Percentiles rank a stretch among this genome's conserved stretches.
phyloP scores from a whole-genome alignment of 176 grass and related monocot species.

The Musa schizocarpa region DNA sequence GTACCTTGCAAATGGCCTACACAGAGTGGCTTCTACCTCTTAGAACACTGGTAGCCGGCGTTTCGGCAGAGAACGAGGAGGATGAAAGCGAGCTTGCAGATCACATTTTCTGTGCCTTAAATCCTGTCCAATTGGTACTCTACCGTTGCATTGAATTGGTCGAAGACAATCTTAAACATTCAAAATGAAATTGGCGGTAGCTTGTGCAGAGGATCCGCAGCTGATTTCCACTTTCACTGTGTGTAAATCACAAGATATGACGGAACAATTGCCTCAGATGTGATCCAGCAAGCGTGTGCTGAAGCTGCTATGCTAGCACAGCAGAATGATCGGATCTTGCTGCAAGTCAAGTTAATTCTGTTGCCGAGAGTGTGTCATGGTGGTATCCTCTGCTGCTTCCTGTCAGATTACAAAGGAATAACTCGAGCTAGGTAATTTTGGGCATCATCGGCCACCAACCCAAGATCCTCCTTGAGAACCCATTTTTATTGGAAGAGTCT shows the following conservation, averaged over 20 bases:
- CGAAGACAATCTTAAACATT: constrained; percentile 45
- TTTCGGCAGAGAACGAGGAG: constrained; percentile 38
- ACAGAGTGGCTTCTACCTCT: constrained; percentile 76
- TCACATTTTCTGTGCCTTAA: constrained; percentile 44
- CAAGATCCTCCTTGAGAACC: too few species aligned
- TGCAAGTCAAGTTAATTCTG: too few species aligned
- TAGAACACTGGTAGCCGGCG: constrained; percentile 29
- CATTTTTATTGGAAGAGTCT: too few species aligned
- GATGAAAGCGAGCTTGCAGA: constrained; percentile 25
- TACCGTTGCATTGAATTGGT: constrained; percentile 76
- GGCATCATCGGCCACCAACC: too few species aligned
- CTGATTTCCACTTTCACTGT: neutral
- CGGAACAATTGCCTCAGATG: neutral
- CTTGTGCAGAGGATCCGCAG: neutral
- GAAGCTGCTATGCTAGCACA: neutral
- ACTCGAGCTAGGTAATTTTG: too few species aligned
- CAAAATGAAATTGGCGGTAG: neutral
- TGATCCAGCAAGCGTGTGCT: neutral
- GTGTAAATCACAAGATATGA: too few species aligned
- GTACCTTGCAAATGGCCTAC: constrained; percentile 41
- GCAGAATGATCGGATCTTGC: neutral
- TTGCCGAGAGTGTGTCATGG: too few species aligned
- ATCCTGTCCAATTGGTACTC: constrained; percentile 67
- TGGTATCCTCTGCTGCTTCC: too few species aligned
- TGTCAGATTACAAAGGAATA: too few species aligned